Evolutionary conservation across 768 basidiomycete genomes (phyloP), one percentile per base, ranked within the genome.

Genomic region (Trametes cinnabarina): DNA sequence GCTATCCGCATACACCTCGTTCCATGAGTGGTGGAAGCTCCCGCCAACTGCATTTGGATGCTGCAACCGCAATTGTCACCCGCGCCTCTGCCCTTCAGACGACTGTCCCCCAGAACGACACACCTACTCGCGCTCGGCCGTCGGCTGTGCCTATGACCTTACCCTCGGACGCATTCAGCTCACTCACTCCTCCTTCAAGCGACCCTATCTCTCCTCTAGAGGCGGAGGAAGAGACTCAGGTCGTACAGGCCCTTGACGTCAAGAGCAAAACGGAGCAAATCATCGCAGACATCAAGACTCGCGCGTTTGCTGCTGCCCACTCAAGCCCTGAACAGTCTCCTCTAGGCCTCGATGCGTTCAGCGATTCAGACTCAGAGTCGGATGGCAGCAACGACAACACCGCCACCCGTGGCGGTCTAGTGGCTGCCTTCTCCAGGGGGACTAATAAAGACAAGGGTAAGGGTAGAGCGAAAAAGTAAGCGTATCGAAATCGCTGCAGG

Each of bases 211-310:
- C 58, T 15, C 63, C 63, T 8, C 48, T 60, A 0, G 58, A 56
- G 1, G 65, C 68, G 10, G 59, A 67, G 11, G 73, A 72, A 6
- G 57, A 67, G 28, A 73, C 72, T 0, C 75, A 75, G 1, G 49
- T 68, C 8, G 43, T 61, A 15, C 26, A 53, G 30, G 62, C 72
- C 3, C 61, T 76, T 6, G 69, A 74, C 51, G 47, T 65, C 0
- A 68, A 72, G 50, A 47, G 67, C 35, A 88, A 84, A 68, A 76
- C 87, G 2, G 79, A 79, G 15, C 74, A 77, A 63, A 75, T 88
- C 28, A 83, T 90, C 44, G 84, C 80, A 7, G 74, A 82, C 34
- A 87, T 90, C 60, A 87, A 80, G 71, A 83, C 81, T n/a, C 77
- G 74, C 60, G 86, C 65, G 17, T 55, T 74, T 47, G 82, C 81